phyloP scores from a whole-genome alignment of 495 filamentous ascomycete species.

The Tuber borchii region DNA sequence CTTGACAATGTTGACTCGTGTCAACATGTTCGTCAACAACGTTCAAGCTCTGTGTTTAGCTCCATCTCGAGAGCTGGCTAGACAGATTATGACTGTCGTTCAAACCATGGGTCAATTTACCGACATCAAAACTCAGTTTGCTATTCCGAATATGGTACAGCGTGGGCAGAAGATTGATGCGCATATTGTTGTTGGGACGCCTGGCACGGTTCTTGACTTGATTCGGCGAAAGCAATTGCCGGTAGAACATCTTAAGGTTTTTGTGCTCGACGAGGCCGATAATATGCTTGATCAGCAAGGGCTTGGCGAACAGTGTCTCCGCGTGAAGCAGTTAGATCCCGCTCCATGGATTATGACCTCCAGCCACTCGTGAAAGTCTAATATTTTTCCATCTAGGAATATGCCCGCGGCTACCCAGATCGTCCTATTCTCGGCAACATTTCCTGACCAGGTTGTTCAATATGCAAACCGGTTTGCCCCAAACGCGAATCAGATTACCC shows the following conservation, averaged over 20 bases:
- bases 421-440: slow-evolving; percentile 94
- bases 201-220: slow-evolving; percentile 84
- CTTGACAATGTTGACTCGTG: slow-evolving; percentile 76
- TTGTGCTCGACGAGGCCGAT: slow-evolving; percentile 89
- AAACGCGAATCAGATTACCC: slow-evolving; percentile 75
- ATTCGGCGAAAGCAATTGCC: slow-evolving; percentile 66
- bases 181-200: slow-evolving; percentile 84
- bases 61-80: slow-evolving; percentile 87
- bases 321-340: slow-evolving; percentile 67
- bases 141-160: slow-evolving; percentile 67
- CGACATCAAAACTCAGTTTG: slow-evolving; percentile 62
- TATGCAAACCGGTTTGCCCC: slow-evolving; percentile 78
- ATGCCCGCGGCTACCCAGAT: slow-evolving; percentile 56
- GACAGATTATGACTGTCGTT: slow-evolving; percentile 84
- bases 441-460: slow-evolving; percentile 71
- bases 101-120: slow-evolving; percentile 75
- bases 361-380: slow-evolving; percentile 2
- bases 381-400: slow-evolving; percentile 4
- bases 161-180: slow-evolving; percentile 57
- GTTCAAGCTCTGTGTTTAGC: slow-evolving; percentile 88
- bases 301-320: slow-evolving; percentile 85
- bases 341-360: not conserved
- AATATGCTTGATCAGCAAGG: slow-evolving; percentile 96
- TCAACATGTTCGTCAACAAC: slow-evolving; percentile 60
- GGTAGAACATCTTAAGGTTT: slow-evolving; percentile 58